Evolutionary conservation across 495 filamentous ascomycete species (phyloP).

Genomic region (Parathielavia appendiculata): DNA sequence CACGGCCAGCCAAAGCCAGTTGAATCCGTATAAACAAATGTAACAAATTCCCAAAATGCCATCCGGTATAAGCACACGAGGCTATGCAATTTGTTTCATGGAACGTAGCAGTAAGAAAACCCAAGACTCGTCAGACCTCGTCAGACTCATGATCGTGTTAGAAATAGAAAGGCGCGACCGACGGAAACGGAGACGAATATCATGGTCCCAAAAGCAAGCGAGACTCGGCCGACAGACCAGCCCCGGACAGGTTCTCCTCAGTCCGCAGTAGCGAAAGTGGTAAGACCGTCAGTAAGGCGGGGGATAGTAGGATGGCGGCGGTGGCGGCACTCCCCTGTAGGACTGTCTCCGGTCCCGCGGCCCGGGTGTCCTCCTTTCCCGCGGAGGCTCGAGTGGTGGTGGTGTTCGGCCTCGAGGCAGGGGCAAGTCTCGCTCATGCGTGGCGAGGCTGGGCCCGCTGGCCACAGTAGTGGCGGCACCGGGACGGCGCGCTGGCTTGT

Average conservation of each 20-base stretch:
- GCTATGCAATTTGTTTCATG: constrained; percentile 21
- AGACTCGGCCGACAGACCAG: not conserved
- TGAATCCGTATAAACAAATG: constrained; percentile 4
- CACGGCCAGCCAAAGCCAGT: not conserved
- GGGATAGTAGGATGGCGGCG: constrained; percentile 24
- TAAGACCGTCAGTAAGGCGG: constrained; percentile 12
- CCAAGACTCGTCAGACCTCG: constrained; percentile 11
- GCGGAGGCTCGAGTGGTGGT: constrained; percentile 30
- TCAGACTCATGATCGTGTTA: constrained; percentile 18
- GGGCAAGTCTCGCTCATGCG: constrained; percentile 29
- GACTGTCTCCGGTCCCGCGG: constrained; percentile 25
- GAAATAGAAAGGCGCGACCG: not conserved
- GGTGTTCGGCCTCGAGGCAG: constrained; percentile 31
- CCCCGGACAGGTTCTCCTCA: too few species aligned
- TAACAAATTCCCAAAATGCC: constrained; percentile 7
- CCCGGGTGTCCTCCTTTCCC: constrained; percentile 33
- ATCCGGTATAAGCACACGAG: constrained; percentile 13
- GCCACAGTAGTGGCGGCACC: constrained; percentile 27
- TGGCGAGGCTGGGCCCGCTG: constrained; percentile 30
- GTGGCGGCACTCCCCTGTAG: constrained; percentile 27
- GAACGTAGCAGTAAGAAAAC: constrained; percentile 11
- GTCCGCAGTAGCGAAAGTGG: not conserved
- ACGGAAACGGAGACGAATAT: not conserved
- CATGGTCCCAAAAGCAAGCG: not conserved
- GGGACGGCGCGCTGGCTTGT: constrained; percentile 33